Conservation (phyloP, 1,139 yeast genomes). For the Geotrichum phurueaensis region DNA sequence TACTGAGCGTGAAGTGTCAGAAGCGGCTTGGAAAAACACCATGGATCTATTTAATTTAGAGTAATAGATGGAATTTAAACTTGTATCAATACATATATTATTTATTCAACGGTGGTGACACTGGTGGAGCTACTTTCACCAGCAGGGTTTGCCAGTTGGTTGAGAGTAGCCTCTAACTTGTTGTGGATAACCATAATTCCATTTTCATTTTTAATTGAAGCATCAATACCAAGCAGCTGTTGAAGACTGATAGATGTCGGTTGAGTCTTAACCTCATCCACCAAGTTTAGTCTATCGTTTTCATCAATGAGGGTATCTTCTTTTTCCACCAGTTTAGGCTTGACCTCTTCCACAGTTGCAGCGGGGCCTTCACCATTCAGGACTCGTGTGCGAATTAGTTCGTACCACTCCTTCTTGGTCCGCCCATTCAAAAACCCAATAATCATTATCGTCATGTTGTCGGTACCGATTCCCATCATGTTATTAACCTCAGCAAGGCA, state of each 20-base stretch:
- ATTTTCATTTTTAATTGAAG: conserved; percentile 19
- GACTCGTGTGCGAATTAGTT: conserved; percentile 53
- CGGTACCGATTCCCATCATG: conserved; percentile 95
- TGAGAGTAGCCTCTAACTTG: neutral
- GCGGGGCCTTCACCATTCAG: conserved; percentile 41
- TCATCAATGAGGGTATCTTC: conserved; percentile 5
- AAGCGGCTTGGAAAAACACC: conserved; percentile 60
- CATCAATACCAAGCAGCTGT: conserved; percentile 17
- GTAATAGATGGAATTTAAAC: neutral
- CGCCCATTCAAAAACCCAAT: conserved; percentile 77
- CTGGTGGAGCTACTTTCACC: conserved; percentile 9
- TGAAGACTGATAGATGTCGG: conserved; percentile 11
- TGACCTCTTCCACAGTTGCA: conserved; percentile 30
- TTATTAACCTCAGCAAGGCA: conserved; percentile 92
- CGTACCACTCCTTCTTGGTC: conserved; percentile 82
- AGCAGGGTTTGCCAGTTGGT: conserved; percentile 2
- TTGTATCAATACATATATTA: conserved; percentile 9
- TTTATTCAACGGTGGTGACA: conserved; percentile 8
- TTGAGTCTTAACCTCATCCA: neutral
- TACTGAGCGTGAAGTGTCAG: conserved; percentile 50
- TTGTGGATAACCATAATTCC: conserved; percentile 19
- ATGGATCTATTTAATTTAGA: conserved; percentile 47
- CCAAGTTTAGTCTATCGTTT: conserved; percentile 2
- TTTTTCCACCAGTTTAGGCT: conserved; percentile 9
- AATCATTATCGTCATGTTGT: conserved; percentile 90